Evolutionary conservation across 1,284 basidiomycete genomes (phyloP).

Genomic region (Coniophora puteana): DNA sequence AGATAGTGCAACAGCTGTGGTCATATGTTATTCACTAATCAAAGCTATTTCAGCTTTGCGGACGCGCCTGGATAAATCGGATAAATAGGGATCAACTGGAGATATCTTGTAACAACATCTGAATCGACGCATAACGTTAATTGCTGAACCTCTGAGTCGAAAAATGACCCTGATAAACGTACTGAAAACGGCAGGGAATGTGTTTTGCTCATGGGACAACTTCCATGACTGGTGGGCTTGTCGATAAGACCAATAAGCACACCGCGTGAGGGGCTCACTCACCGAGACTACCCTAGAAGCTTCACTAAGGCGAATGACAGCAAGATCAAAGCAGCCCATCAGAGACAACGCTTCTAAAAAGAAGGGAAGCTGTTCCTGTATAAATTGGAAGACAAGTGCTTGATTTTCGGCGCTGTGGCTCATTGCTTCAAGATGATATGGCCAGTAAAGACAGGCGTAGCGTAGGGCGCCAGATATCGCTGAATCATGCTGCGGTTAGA

Average conservation of each 20-base stretch:
- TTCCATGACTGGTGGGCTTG: constrained; percentile 9
- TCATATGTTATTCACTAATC: no score
- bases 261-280: constrained; percentile 16
- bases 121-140: no score
- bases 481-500: constrained; percentile 10
- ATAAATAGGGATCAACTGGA: no score
- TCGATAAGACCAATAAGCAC: neutral
- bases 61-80: no score
- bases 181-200: no score
- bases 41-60: no score
- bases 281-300: constrained; percentile 14
- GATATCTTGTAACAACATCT: no score
- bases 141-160: no score
- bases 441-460: constrained; percentile 22
- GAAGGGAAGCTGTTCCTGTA: constrained; percentile 14
- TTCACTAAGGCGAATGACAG: no score
- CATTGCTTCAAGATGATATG: constrained; percentile 21
- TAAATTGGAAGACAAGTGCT: constrained; percentile 7
- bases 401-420: constrained; percentile 8
- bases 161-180: no score
- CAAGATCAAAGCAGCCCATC: constrained; percentile 15
- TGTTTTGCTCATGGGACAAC: constrained; percentile 4
- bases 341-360: constrained; percentile 20
- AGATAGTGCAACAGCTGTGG: no score
- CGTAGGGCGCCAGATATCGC: constrained; percentile 16